Conservation (phyloP, 2,329 filamentous ascomycete genomes). For the Fusarium praegraminearum region DNA sequence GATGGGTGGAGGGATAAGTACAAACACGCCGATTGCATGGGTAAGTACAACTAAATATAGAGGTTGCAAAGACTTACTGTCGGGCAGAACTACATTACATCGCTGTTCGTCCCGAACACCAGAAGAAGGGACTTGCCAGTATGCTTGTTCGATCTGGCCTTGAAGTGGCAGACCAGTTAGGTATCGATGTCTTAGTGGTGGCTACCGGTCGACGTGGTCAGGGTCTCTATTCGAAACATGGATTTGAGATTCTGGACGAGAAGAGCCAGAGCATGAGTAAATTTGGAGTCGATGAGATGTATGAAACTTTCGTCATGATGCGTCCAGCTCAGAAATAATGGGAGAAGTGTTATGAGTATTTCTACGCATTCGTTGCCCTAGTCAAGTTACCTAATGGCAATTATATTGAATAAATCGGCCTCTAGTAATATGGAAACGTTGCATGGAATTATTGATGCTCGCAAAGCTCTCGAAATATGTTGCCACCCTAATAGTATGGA, state of each 20-base stretch:
- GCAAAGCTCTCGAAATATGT: no score
- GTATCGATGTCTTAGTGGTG: slow-evolving; percentile 32
- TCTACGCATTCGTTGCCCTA: fast-evolving
- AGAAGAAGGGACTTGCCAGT: slow-evolving; percentile 35
- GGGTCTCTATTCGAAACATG: slow-evolving; percentile 36
- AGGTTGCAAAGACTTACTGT: background rate
- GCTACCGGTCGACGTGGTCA: slow-evolving; percentile 36
- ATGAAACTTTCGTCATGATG: slow-evolving; percentile 32
- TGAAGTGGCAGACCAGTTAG: slow-evolving; percentile 29
- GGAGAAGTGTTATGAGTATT: background rate
- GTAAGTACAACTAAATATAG: background rate
- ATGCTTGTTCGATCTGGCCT: slow-evolving; percentile 42
- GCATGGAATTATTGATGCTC: no score
- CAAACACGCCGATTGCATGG: slow-evolving; percentile 21
- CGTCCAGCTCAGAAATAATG: background rate
- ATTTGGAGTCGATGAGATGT: slow-evolving; percentile 16
- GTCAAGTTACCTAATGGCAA: fast-evolving
- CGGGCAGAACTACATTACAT: slow-evolving; percentile 41
- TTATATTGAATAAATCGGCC: background rate
- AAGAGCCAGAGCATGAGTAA: slow-evolving; percentile 6
- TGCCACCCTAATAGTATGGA: no score
- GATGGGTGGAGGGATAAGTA: slow-evolving; percentile 22
- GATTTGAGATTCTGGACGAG: slow-evolving; percentile 33
- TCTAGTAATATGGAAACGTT: background rate
- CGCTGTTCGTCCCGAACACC: slow-evolving; percentile 39